Percentiles rank a stretch among this genome's conserved stretches.
Conservation (phyloP, 2,329 filamentous ascomycete genomes). For the Pyricularia grisea region DNA sequence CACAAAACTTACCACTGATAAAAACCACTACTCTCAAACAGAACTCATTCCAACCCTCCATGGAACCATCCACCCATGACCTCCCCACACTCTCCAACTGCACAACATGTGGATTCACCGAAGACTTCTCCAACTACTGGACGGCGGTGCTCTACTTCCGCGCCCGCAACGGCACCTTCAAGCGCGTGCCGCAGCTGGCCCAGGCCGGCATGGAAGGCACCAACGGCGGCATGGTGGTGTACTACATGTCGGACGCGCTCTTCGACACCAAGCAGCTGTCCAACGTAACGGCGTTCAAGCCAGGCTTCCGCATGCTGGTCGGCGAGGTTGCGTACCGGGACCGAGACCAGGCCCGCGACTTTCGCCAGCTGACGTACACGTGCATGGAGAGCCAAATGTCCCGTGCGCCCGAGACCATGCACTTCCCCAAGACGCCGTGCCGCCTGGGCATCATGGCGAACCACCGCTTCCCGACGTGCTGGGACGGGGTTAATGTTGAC, state of each 20-base stretch:
- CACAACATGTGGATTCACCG: constrained; percentile 5
- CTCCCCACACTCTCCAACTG: neutral
- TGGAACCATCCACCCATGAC: constrained; percentile 2
- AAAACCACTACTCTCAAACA: neutral
- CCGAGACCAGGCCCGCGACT: constrained; percentile 23
- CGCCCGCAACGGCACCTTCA: constrained; percentile 6
- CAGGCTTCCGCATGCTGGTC: constrained; percentile 36
- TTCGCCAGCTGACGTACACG: constrained; percentile 28
- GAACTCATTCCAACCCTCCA: constrained; percentile 4
- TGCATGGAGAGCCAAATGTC: constrained; percentile 27
- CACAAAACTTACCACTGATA: neutral
- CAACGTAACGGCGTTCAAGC: constrained; percentile 8
- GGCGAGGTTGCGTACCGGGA: constrained; percentile 25
- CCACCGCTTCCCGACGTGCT: constrained; percentile 39
- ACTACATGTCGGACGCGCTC: constrained; percentile 33
- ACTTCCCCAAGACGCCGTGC: constrained; percentile 27
- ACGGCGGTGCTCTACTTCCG: constrained; percentile 6
- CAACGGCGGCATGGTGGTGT: constrained; percentile 29
- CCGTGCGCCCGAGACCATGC: constrained; percentile 26
- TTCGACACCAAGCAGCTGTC: constrained; percentile 22
- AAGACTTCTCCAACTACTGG: constrained; percentile 7
- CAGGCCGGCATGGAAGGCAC: constrained; percentile 24
- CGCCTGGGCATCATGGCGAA: constrained; percentile 32
- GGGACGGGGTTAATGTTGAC: constrained; percentile 42
- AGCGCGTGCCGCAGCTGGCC: constrained; percentile 4